Evolutionary conservation across 306 rosid species (phyloP).

Genomic region (Citrullus amarus): DNA sequence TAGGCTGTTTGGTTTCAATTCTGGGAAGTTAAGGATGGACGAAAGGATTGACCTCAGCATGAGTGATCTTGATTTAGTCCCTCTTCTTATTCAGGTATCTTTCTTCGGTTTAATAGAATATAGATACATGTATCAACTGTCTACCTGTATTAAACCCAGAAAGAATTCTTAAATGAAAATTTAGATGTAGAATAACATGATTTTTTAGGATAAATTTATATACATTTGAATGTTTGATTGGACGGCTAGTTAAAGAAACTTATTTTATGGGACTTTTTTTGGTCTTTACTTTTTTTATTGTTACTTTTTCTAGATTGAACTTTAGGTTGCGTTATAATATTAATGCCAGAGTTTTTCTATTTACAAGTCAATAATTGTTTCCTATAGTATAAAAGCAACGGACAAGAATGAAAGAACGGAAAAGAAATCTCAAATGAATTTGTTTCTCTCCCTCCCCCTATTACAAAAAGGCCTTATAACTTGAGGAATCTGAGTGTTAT

Average conservation of each 20-base stretch:
- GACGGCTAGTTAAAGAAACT: neutral
- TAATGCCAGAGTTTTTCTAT: neutral
- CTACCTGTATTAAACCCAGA: neutral
- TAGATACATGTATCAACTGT: neutral
- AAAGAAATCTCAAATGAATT: neutral
- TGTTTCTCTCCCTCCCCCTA: too few species aligned
- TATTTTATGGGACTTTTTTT: neutral
- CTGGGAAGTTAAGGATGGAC: constrained; percentile 78
- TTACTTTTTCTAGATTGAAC: neutral
- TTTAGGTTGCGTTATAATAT: neutral
- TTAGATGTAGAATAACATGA: neutral
- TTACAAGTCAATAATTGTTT: neutral
- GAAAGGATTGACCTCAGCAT: constrained; percentile 73
- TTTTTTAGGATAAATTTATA: neutral
- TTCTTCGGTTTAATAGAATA: neutral
- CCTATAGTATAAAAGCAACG: neutral
- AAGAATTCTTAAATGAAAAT: neutral
- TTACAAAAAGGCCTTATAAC: neutral
- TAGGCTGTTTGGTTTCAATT: constrained; percentile 80
- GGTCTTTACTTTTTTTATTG: neutral
- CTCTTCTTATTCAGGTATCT: constrained; percentile 79
- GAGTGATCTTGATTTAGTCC: constrained; percentile 95
- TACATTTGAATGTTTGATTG: neutral
- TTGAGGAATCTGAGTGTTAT: constrained; percentile 2
- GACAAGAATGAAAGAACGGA: neutral